Base-by-base conservation (phyloP, 305 asterid species). In the Coffea humblotiana region DNA sequence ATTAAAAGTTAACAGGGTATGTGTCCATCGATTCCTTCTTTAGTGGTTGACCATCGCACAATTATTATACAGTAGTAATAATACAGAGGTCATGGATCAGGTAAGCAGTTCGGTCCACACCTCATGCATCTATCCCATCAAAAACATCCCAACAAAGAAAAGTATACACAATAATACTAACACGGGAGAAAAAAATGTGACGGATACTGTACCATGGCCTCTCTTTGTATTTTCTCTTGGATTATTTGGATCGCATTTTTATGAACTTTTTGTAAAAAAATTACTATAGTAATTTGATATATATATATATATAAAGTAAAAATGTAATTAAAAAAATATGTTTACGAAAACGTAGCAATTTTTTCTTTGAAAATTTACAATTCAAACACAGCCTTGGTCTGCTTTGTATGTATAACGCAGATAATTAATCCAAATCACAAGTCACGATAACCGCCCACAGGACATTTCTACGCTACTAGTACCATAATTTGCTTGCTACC, bases 11-110 rank as follows among this genome's bases (percentile, higher is more conserved):
- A 21, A 60, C 66, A 1, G 14, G 66, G 29, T 60, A 60, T 23
- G 3, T 60, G 66, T 60, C 32, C 0, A 52, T 64, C 66, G 74
- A 74, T 43, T 75, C 72, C 83, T 68, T 77, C 84, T 85, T 92
- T 85, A 83, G 91, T 90, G 88, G 95, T 92, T 90, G 92, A 90
- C 90, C 78, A 82, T 86, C 83, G 76, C 83, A 82, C 60, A 49
- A 76, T 74, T 52, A 72, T 27, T 3, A 13, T 70, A 43, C 6
- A 32, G 72, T 9, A 18, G 40, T 16, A 84, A 79, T 80, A 85
- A 79, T 80, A 85, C 85, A 76, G 77, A 77, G 80, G 77, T 76
- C 79, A 81, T 90, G 89, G 91, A 88, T 88, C 90, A 87, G 97
- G 94, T 89, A 83, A 72, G 60, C 52, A 76, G 72, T 64, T 78